phyloP scores from a whole-genome alignment of 495 filamentous ascomycete genomes.

The Neurospora intermedia region DNA sequence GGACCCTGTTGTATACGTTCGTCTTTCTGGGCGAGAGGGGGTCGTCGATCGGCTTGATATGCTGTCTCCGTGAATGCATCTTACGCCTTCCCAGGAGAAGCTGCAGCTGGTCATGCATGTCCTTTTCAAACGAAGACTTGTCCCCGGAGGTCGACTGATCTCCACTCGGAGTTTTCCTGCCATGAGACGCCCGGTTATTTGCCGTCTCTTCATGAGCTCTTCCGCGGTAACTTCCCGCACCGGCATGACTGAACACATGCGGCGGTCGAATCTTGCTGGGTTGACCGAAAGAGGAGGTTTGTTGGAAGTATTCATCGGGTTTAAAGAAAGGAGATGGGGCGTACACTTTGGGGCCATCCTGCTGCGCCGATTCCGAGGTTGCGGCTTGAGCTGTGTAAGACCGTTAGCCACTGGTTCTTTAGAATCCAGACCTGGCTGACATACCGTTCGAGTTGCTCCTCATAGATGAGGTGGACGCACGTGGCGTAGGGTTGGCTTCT shows the following conservation, averaged over 20 bases:
- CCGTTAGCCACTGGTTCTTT: neutral
- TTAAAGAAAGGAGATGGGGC: constrained; percentile 8
- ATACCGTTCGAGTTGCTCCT: constrained; percentile 17
- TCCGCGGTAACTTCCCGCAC: neutral
- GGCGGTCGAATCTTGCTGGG: neutral
- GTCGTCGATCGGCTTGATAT: neutral
- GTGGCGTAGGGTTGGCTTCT: constrained; percentile 4
- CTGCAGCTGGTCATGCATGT: constrained; percentile 16
- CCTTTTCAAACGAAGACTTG: constrained; percentile 17
- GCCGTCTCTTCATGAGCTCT: neutral
- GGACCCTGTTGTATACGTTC: constrained; percentile 2
- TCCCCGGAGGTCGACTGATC: constrained; percentile 1
- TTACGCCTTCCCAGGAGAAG: constrained; percentile 8
- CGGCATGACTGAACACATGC: neutral
- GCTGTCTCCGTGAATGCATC: neutral
- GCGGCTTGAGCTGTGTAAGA: neutral
- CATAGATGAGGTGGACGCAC: constrained; percentile 6
- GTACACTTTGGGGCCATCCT: constrained; percentile 20
- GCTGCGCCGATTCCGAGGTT: constrained; percentile 2
- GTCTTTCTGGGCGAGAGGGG: constrained; percentile 3
- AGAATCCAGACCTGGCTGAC: neutral
- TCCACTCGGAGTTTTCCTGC: constrained; percentile 18
- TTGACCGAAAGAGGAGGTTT: neutral
- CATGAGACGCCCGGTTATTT: neutral
- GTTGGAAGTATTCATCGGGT: neutral